A percentile compares a stretch with the other conserved stretches of the same genome.
Conservation (phyloP, 2,329 filamentous ascomycete genomes). For the Alternaria conjuncta region DNA sequence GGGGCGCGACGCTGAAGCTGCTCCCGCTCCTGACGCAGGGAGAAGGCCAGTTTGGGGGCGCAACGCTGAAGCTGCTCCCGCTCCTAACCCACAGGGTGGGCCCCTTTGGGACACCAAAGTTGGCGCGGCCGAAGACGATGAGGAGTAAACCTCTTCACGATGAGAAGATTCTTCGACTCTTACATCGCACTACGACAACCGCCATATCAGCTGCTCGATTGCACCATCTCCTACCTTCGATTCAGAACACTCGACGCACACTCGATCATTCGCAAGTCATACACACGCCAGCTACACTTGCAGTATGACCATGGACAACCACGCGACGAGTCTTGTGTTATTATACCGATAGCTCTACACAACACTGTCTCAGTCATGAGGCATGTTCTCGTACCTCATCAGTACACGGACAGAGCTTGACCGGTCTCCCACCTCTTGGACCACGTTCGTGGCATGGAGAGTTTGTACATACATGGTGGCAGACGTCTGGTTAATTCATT, state of each 20-base stretch:
- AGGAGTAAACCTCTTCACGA: slow-evolving; percentile 2
- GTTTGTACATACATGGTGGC: not conserved
- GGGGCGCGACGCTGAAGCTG: not conserved
- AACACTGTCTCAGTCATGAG: not conserved
- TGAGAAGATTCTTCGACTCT: not conserved
- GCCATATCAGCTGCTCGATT: not conserved
- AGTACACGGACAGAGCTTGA: slow-evolving; percentile 6
- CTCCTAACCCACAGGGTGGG: not conserved
- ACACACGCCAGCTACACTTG: not conserved
- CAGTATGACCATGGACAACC: not conserved
- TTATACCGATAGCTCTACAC: slow-evolving; percentile 6
- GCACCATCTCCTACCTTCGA: not conserved
- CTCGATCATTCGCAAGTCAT: not conserved
- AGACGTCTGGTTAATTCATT: slow-evolving; percentile 14
- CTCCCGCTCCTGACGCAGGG: not conserved
- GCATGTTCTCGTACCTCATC: not conserved
- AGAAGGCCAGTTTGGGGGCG: slow-evolving; percentile 24
- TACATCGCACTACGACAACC: not conserved
- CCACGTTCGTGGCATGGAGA: not conserved
- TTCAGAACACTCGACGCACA: slow-evolving; percentile 6
- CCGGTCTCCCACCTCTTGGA: slow-evolving; percentile 5
- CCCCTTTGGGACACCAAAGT: not conserved
- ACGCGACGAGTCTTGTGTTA: slow-evolving; percentile 6
- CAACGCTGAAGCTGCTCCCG: slow-evolving; percentile 36
- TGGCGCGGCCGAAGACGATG: not conserved